These are phyloP conservation scores for Hysterangium stoloniferum DNA, from an alignment of 768 basidiomycete genomes.

Conservation along the genomic window DNA sequence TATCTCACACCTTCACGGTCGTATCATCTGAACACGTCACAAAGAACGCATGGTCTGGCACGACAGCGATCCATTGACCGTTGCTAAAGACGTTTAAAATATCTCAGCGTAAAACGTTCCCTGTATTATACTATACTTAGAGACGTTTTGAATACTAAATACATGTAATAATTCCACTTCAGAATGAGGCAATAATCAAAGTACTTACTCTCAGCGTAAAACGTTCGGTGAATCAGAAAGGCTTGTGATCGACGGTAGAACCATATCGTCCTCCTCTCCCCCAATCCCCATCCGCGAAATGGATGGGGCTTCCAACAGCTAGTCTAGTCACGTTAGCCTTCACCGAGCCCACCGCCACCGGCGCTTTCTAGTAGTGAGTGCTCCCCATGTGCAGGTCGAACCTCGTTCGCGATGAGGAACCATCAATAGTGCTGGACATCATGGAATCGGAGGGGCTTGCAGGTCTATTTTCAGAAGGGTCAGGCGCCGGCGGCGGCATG, in stretches of 20 bases:
- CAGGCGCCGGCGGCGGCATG: slow-evolving; percentile 17
- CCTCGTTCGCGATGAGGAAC: slow-evolving; percentile 46
- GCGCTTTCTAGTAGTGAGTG: slow-evolving; percentile 75
- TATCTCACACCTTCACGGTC: slow-evolving; percentile 37
- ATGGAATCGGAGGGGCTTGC: slow-evolving; percentile 80
- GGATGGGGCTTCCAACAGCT: slow-evolving; percentile 70
- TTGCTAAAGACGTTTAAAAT: slow-evolving; percentile 82
- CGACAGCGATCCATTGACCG: slow-evolving; percentile 77
- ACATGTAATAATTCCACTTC: too few species aligned
- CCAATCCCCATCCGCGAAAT: slow-evolving; percentile 57
- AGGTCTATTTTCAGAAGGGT: slow-evolving; percentile 37
- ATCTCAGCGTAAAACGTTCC: slow-evolving; percentile 51
- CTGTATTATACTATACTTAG: too few species aligned
- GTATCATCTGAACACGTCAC: slow-evolving; percentile 34
- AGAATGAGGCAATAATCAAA: slow-evolving; percentile 62
- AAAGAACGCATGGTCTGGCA: slow-evolving; percentile 90
- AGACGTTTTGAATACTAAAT: too few species aligned
- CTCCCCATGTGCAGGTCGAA: slow-evolving; percentile 65
- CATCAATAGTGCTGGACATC: slow-evolving; percentile 56
- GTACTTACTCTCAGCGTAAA: slow-evolving; percentile 65
- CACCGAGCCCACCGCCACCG: slow-evolving; percentile 83
- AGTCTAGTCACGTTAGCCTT: slow-evolving; percentile 70
- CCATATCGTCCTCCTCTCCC: slow-evolving; percentile 29
- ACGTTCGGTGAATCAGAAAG: slow-evolving; percentile 70
- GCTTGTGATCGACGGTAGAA: slow-evolving; percentile 64